Evolutionary conservation across 164 flowering plant species (phyloP).

Genomic region (Platanus orientalis): DNA sequence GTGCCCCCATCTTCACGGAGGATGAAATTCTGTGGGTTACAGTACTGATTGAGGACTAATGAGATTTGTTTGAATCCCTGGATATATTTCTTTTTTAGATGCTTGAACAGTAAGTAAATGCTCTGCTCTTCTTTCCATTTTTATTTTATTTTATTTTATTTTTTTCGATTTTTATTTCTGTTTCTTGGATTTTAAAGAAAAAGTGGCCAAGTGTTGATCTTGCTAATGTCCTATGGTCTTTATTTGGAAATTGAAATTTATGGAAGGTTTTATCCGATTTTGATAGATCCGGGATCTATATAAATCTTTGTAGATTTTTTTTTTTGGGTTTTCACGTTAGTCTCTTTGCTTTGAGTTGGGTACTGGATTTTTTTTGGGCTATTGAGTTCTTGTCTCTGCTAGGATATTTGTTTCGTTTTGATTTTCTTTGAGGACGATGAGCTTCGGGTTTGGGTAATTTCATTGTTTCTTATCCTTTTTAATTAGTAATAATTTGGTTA

Average conservation of each 20-base stretch:
- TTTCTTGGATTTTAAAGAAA: too few species aligned
- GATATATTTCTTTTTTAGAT: background rate
- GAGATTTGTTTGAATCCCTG: too few species aligned
- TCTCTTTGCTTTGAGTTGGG: background rate
- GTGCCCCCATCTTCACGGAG: too few species aligned
- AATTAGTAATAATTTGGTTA: background rate
- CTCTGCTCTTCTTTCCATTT: background rate
- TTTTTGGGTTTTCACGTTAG: too few species aligned
- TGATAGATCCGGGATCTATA: background rate
- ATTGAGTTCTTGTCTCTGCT: background rate
- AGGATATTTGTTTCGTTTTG: background rate
- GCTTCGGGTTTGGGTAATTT: background rate
- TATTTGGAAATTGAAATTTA: background rate
- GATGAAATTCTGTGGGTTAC: too few species aligned
- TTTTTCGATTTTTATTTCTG: too few species aligned
- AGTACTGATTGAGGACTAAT: too few species aligned
- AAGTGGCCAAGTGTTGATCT: background rate
- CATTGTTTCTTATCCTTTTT: background rate
- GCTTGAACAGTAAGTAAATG: conserved; percentile 16
- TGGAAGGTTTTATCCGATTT: conserved; percentile 4
- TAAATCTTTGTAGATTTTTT: background rate
- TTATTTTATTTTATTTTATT: too few species aligned
- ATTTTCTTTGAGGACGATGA: background rate
- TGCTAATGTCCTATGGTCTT: background rate
- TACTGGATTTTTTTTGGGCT: background rate